Conservation (phyloP, 441 rosid genomes). For the Lepidium campestre region DNA sequence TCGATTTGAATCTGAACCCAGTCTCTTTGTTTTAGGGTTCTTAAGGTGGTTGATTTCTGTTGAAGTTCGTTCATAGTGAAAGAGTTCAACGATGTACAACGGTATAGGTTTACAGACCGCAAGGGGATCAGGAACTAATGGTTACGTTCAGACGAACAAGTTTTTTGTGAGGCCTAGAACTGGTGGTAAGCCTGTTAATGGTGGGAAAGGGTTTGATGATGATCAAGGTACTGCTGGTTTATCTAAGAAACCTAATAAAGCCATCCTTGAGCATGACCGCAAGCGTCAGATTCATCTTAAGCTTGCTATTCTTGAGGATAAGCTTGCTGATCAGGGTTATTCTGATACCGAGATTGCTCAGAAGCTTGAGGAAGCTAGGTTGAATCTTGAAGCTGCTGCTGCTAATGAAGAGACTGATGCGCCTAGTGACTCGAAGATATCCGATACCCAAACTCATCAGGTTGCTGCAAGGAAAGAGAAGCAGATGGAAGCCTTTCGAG, state of each 20-base stretch:
- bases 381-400: slow-evolving; percentile 57
- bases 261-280: slow-evolving; percentile 84
- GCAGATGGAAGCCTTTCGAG: slow-evolving; percentile 81
- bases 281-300: slow-evolving; percentile 85
- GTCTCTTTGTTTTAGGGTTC: slow-evolving; percentile 10
- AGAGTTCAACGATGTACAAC: slow-evolving; percentile 48
- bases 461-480: slow-evolving; percentile 93
- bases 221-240: slow-evolving; percentile 85
- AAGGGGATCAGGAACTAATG: slow-evolving; percentile 94
- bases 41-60: neutral
- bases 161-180: slow-evolving; percentile 64
- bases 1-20: slow-evolving; percentile 24
- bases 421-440: slow-evolving; percentile 43
- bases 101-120: slow-evolving; percentile 90
- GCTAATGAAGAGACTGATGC: slow-evolving; percentile 33
- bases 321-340: slow-evolving; percentile 71
- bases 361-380: slow-evolving; percentile 70
- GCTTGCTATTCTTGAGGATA: slow-evolving; percentile 76
- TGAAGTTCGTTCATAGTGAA: neutral
- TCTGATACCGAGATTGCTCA: slow-evolving; percentile 73
- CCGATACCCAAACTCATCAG: slow-evolving; percentile 86
- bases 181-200: slow-evolving; percentile 54
- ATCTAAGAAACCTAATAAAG: slow-evolving; percentile 71
- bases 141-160: slow-evolving; percentile 81
- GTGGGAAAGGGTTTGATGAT: slow-evolving; percentile 53